These are phyloP conservation scores for Rosa lucieae DNA, from an alignment of 306 rosid genomes.

Conservation along the genomic window DNA sequence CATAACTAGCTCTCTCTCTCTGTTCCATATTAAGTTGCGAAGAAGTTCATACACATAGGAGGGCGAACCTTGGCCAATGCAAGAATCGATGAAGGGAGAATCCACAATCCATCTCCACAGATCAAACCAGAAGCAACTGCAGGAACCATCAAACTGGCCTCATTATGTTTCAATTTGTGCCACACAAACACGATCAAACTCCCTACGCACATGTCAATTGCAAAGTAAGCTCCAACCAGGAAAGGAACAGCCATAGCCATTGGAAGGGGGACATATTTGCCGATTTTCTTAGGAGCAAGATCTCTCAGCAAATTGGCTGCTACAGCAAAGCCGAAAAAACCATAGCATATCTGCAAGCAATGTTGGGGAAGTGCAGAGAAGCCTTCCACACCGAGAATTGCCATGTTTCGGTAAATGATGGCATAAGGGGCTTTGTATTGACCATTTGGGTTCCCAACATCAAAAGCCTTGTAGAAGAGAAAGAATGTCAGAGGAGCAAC, in stretches of 20 bases:
- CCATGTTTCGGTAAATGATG: conserved; percentile 92
- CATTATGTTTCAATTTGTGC: conserved; percentile 51
- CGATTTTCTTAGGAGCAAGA: conserved; percentile 46
- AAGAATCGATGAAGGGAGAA: conserved; percentile 88
- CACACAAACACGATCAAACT: conserved; percentile 76
- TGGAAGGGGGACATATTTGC: conserved; percentile 84
- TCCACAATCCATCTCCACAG: conserved; percentile 98
- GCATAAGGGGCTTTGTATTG: conserved; percentile 97
- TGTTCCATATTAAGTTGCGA: conserved; percentile 27
- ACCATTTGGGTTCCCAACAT: conserved; percentile 80
- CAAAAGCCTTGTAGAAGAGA: conserved; percentile 90
- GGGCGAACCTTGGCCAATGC: conserved; percentile 79
- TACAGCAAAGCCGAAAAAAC: conserved; percentile 72
- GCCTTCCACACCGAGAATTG: conserved; percentile 86
- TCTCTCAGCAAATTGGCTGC: conserved; percentile 78
- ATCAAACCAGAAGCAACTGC: conserved; percentile 98
- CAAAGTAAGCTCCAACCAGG: conserved; percentile 90
- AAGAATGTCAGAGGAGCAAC: conserved; percentile 90
- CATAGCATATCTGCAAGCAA: conserved; percentile 86
- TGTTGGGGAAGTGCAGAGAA: conserved; percentile 86
- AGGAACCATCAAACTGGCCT: conserved; percentile 78
- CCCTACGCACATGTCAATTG: conserved; percentile 92
- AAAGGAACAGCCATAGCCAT: conserved; percentile 99
- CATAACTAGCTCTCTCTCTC: conserved; percentile 11
- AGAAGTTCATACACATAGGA: conserved; percentile 91